These are phyloP conservation scores for Prunus padus DNA, from an alignment of 306 rosid genomes.

Conservation along the genomic window DNA sequence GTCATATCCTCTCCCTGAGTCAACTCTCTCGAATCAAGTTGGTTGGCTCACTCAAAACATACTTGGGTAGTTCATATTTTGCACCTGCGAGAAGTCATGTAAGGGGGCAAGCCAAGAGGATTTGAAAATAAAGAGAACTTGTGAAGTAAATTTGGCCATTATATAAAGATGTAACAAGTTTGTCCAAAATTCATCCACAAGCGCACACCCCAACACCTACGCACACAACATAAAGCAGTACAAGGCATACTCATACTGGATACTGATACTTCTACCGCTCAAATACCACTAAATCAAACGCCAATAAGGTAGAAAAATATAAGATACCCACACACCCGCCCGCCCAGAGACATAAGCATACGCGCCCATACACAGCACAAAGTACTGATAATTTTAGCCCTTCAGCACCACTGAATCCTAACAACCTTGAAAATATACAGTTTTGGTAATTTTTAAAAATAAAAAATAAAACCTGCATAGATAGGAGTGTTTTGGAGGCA, in stretches of 20 bases:
- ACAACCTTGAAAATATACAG: not conserved
- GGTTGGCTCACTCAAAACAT: slow-evolving; percentile 97
- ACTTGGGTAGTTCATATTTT: slow-evolving; percentile 92
- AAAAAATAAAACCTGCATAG: not conserved
- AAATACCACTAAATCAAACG: not conserved
- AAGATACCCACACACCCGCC: not conserved
- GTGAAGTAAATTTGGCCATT: slow-evolving; percentile 18
- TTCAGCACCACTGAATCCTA: not conserved
- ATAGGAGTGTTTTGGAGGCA: not conserved
- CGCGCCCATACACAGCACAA: not conserved
- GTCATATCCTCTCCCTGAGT: slow-evolving; percentile 34
- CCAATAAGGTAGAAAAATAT: not conserved
- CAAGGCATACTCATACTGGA: not conserved
- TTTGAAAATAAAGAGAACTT: slow-evolving; percentile 8
- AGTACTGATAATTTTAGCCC: not conserved
- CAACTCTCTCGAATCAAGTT: slow-evolving; percentile 77
- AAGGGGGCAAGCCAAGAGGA: not conserved
- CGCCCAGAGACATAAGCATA: not conserved
- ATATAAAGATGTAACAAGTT: not conserved
- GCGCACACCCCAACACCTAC: not conserved
- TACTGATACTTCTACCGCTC: not conserved
- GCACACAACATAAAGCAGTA: not conserved
- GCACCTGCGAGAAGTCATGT: slow-evolving; percentile 61
- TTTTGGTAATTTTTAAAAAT: not conserved
- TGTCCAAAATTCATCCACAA: not conserved